Evolutionary conservation across 1,284 basidiomycete species (phyloP).

Genomic region (Puccinia novopanici): DNA sequence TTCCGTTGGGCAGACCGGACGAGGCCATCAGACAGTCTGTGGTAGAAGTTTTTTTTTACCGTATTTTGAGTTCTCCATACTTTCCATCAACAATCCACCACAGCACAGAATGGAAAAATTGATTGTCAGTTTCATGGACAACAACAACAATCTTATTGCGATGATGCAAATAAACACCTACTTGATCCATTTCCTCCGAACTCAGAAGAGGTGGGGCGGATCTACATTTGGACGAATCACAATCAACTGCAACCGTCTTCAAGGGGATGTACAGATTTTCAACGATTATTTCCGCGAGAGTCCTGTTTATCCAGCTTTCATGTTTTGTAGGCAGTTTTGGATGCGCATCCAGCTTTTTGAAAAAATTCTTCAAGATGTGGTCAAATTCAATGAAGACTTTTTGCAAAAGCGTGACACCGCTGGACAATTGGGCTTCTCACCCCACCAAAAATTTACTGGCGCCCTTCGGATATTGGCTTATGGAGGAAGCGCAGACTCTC

Average conservation of each 20-base stretch:
- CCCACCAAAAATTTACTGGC: not conserved
- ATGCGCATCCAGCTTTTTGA: not conserved
- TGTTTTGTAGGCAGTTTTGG: constrained; percentile 12
- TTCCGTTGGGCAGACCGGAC: too few relatives aligned
- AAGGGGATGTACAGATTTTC: too few relatives aligned
- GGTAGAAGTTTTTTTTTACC: too few relatives aligned
- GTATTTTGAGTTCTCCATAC: too few relatives aligned
- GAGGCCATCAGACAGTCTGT: too few relatives aligned
- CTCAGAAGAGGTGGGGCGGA: too few relatives aligned
- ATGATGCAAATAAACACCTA: not conserved
- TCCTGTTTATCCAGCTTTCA: not conserved
- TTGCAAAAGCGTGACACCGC: too few relatives aligned
- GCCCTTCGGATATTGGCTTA: not conserved
- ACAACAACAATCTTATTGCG: not conserved
- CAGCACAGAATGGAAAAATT: not conserved
- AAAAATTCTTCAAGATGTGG: constrained; percentile 18
- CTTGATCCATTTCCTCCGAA: not conserved
- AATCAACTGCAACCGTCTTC: too few relatives aligned
- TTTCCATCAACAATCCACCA: too few relatives aligned
- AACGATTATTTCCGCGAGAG: too few relatives aligned
- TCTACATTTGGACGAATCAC: too few relatives aligned
- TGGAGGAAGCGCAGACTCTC: too few relatives aligned
- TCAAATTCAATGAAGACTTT: constrained; percentile 25
- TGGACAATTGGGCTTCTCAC: not conserved
- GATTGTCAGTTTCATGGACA: not conserved